Evolutionary conservation across 2,329 filamentous ascomycete species (phyloP), one percentile per base, ranked within the genome.

Genomic region (Aspergillus unguis): DNA sequence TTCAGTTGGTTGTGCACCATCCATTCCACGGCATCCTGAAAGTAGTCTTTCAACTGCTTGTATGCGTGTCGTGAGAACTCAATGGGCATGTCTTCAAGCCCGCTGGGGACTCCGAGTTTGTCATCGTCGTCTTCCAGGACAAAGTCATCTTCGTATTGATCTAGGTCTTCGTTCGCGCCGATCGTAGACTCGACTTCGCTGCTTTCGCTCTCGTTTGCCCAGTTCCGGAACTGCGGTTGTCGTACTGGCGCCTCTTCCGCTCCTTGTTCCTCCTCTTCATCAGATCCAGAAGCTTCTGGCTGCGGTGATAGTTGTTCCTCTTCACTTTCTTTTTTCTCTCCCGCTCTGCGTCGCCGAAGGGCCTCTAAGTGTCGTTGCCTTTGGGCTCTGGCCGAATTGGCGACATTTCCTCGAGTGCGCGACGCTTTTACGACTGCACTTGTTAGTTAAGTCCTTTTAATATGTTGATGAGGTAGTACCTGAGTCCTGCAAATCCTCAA

Each of bases 1-100:
- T 91, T 86, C 46, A 94, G 78, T 60, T 86, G 85, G 65, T 87
- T 88, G 62, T 90, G 87, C 2, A 92, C 85, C 71, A 92, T 86
- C 88, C 88, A 92, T 65, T 90, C 87, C 2, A 92, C 77, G 0
- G 83, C 86, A 61, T 85, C 84, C 44, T 81, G 82, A 73, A 92
- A 92, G 45, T 91, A 82, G 36, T 89, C 84, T 58, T 84, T 85
- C 0, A 85, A 74, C 46, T 86, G 86, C 59, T 85, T 85, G 56
- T 85, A 83, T 0, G 83, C 80, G 52, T 86, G 79, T 3, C 78
- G 72, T 1, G 85, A 88, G 66, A 90, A 90, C 60, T 87, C 75
- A 1, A 92, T 75, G 0, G 88, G 88, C 2, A 90, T 82, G 3
- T 77, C 76, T 8, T 76, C 65, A 5, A 67, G 48, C 26, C 73